Evolutionary conservation across 305 asterid species (phyloP), one percentile per base, ranked within the genome.

Genomic region (Solanum aculeatissimum): DNA sequence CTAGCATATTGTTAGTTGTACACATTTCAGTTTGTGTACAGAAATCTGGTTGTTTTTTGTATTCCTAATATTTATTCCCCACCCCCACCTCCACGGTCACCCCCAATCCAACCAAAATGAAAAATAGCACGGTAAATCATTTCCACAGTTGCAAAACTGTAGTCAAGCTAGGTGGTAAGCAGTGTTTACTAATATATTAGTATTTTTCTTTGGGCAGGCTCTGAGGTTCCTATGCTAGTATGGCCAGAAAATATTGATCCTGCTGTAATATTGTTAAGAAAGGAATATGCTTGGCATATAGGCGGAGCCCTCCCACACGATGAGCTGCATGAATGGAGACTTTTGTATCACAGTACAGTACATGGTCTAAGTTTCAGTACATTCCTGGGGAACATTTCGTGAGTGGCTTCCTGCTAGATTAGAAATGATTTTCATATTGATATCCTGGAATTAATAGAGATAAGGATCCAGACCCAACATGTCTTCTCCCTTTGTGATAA

Each of bases 301-400:
- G 95, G 97, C 53, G 99, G 97, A 79, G 98, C 98, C 62, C 89
- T 97, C 83, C 88, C 94, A 77, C 90, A 88, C 27, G 84, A 83
- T 18, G 98, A 93, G 80, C 89, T 91, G 77, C 91, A 88, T 43
- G 97, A 94, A 84, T 96, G 99, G 99, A 92, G 91, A 85, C 98
- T 96, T 85, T 84, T 93, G 83, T 96, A 94, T 87, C 98, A 96
- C 77, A 95, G 98, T 89, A 77, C 91, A 43, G 80, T 93, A 71
- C 95, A 96, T 86, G 99, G 98, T 58, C 89, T 87, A 84, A 96
- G 99, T 86, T 96, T 94, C 92, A 96, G 90, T 88, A 95, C 98
- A 68, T 95, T 95, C 85, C 90, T 95, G 86, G 99, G 98, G 86
- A 90, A 90, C 58, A 91, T 92, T 89, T 89, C 72, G 98, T 96